phyloP scores from a whole-genome alignment of 208 protist genomes.

The Leishmania gerbilli region DNA sequence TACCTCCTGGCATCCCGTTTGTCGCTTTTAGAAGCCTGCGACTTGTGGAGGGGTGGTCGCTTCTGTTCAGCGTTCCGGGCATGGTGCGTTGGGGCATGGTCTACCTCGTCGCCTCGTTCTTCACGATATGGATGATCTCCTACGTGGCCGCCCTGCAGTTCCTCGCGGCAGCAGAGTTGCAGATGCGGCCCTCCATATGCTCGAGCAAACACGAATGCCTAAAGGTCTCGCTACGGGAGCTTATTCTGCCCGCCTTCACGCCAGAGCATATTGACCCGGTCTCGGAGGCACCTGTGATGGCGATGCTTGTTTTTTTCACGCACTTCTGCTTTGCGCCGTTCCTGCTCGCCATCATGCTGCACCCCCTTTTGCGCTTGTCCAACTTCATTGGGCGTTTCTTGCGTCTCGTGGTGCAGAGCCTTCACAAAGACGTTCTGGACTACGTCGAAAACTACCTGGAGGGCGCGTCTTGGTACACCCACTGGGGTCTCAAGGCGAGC shows the following conservation, averaged over 20 bases:
- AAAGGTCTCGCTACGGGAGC: conserved; percentile 56
- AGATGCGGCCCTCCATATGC: conserved; percentile 33
- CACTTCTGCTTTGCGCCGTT: conserved; percentile 71
- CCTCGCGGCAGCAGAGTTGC: conserved; percentile 8
- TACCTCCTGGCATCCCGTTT: conserved; percentile 60
- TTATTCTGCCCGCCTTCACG: conserved; percentile 65
- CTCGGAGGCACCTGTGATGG: conserved; percentile 51
- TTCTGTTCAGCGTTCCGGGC: conserved; percentile 58
- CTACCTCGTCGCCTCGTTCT: conserved; percentile 54
- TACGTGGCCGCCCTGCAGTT: conserved; percentile 72
- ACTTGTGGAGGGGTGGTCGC: conserved; percentile 77
- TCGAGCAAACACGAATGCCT: conserved; percentile 41
- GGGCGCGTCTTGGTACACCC: conserved; percentile 61
- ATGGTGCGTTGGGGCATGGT: conserved; percentile 67
- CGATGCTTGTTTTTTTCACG: conserved; percentile 54
- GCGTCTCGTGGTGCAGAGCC: conserved; percentile 64
- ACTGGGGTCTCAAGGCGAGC: conserved; percentile 49
- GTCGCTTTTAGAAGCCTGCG: conserved; percentile 63
- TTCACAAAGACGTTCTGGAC: conserved; percentile 73
- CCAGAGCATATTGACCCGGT: conserved; percentile 42
- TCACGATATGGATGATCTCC: conserved; percentile 73
- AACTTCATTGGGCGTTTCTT: conserved; percentile 81
- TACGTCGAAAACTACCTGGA: conserved; percentile 81
- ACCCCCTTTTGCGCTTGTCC: conserved; percentile 68
- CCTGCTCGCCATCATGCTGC: conserved; percentile 51